Evolutionary conservation across 1,284 basidiomycete genomes (phyloP), one percentile per base, ranked within the genome.

Genomic region (Crepidotus sp.): DNA sequence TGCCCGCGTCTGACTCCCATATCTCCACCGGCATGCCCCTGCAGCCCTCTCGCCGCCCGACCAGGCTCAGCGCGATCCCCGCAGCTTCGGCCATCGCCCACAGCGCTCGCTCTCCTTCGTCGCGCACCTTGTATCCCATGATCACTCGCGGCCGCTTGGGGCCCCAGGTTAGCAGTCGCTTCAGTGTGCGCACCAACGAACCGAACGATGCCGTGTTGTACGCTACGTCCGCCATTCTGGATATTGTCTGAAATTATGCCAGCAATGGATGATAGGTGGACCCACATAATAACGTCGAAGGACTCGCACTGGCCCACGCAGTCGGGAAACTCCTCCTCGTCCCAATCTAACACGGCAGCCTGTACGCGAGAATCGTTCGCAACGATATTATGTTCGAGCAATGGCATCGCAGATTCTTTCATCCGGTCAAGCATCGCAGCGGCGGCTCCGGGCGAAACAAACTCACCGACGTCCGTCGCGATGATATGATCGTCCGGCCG

Each of bases 161-260:
- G 15, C 49, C 45, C 29, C 67, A 51, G 9, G 54, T 54, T 21
- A 74, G 44, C 11, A 87, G 62, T 1, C 58, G 59, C 3, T 65
- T 59, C 17, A 87, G 60, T 0, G 80, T 84, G 22, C 63, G 61
- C 14, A 82, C 61, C 30, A 88, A 71, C 0, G 80, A 66, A 4
- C 82, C 74, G 62, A 93, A 94, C 1, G 87, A 86, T 0, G 78
- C 65, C 0, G 85, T 89, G 63, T 93, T 93, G 66, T 93, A 93
- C 0, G 88, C 83, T 7, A 93, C 86, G 56, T 94, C 90, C 10
- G 89, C 86, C 76, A 92, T 89, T 44, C 89, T 89, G 52, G 15
- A 39, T 3, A 30, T 25, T 29, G 8, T 32, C 15, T 22, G 14
- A 31, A n/a, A 21, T 1, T 32, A 4, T 13, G 14, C 18, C 9